These are phyloP conservation scores for Paxillus involutus DNA, from an alignment of 768 basidiomycete species.

Conservation along the genomic window DNA sequence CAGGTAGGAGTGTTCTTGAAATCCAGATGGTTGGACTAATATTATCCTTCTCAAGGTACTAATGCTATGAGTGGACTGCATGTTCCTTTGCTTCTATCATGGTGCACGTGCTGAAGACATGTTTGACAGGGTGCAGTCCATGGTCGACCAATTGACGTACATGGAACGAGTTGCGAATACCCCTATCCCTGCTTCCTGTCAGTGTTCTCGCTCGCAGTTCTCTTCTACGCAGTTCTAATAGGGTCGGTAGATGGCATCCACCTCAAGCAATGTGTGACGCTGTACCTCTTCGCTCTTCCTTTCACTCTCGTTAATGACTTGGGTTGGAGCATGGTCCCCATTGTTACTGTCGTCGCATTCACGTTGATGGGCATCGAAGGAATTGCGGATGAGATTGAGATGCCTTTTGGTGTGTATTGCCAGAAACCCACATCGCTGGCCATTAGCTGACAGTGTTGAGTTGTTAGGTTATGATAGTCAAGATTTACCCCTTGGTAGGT, in stretches of 20 bases:
- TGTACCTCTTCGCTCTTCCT: slow-evolving; percentile 90
- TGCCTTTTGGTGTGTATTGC: slow-evolving; percentile 76
- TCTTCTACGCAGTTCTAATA: slow-evolving; percentile 8
- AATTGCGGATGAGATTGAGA: slow-evolving; percentile 92
- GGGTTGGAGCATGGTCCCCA: slow-evolving; percentile 81
- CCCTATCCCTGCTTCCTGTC: slow-evolving; percentile 76
- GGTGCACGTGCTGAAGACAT: slow-evolving; percentile 5
- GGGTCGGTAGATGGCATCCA: slow-evolving; percentile 74
- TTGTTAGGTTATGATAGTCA: slow-evolving; percentile 54
- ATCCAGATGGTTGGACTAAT: background rate
- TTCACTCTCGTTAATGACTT: slow-evolving; percentile 82
- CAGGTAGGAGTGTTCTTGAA: slow-evolving; percentile 26
- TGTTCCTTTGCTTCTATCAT: slow-evolving; percentile 16
- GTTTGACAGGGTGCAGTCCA: slow-evolving; percentile 59
- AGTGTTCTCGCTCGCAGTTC: slow-evolving; percentile 19
- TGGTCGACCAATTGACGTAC: slow-evolving; percentile 81
- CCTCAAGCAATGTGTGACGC: slow-evolving; percentile 91
- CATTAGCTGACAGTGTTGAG: slow-evolving; percentile 2
- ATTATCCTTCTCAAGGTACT: slow-evolving; percentile 45
- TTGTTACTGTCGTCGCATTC: slow-evolving; percentile 85
- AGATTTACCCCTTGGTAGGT: slow-evolving; percentile 74
- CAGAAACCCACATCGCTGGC: background rate
- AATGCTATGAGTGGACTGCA: slow-evolving; percentile 77
- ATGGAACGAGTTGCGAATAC: slow-evolving; percentile 95
- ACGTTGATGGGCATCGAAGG: slow-evolving; percentile 95